Conservation (phyloP, 148 eudicot species). For the Nepenthes mirabilis region DNA sequence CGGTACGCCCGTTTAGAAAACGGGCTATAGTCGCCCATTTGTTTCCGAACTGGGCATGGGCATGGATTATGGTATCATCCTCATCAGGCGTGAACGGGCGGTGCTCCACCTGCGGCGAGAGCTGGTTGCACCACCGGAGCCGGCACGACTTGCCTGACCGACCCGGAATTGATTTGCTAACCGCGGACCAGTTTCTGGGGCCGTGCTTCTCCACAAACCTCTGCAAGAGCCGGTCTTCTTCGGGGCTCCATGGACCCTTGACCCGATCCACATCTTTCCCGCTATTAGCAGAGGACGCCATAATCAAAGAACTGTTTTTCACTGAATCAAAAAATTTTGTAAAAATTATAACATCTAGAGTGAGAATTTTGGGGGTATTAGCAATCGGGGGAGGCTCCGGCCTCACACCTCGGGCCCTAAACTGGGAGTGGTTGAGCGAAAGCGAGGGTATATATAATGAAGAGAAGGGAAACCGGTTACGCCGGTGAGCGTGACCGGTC, state of each 20-base stretch:
- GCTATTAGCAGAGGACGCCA: constrained; percentile 10
- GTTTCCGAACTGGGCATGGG: constrained; percentile 45
- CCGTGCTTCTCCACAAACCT: constrained; percentile 35
- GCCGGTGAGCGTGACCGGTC: constrained; percentile 30
- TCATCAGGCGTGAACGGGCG: constrained; percentile 42
- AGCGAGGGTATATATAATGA: constrained; percentile 1
- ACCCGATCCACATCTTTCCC: constrained; percentile 30
- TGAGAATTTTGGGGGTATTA: not conserved
- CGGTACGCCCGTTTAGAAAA: constrained; percentile 40
- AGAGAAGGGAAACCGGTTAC: constrained; percentile 28
- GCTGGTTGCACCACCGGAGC: constrained; percentile 58
- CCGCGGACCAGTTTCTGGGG: constrained; percentile 47
- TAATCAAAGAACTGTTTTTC: not conserved
- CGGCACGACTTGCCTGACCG: constrained; percentile 57
- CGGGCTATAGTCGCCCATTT: constrained; percentile 67
- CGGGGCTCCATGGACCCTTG: constrained; percentile 66
- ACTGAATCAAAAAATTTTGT: not conserved
- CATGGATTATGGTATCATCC: constrained; percentile 34
- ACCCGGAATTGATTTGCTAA: constrained; percentile 44
- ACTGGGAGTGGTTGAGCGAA: not conserved
- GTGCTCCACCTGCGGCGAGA: constrained; percentile 56
- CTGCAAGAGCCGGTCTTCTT: constrained; percentile 39
- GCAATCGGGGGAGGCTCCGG: constrained; percentile 11
- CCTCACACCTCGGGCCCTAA: constrained; percentile 13
- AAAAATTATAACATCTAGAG: not conserved